Base-by-base conservation (phyloP, 768 basidiomycete species). In the Naematelia encephala region DNA sequence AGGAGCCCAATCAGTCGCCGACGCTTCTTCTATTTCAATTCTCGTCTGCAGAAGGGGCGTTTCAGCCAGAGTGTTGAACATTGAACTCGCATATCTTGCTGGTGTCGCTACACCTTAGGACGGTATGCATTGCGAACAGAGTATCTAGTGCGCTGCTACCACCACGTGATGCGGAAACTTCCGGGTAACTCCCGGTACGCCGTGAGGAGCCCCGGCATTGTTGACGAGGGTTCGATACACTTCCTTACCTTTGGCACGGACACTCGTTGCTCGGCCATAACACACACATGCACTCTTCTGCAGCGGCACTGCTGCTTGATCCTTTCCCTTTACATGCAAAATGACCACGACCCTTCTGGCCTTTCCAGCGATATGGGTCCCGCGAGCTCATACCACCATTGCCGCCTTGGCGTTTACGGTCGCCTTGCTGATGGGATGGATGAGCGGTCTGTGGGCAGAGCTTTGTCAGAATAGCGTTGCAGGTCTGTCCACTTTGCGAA, bases 381-480 rank as follows among this genome's bases (percentile, higher is more conserved):
- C 84, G 27, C 80, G 81, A 5, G 77, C 79, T 3, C 90, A 92
- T 65, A 89, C 89, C 0, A 73, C 78, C 50, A 80, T 91, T 56
- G 85, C 87, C 0, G 80, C 81, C 51, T 66, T 80, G 3, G 89
- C 90, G 0, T 92, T 92, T 71, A 27, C 77, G 23, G 71, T 79
- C 3, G 87, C 90, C 1, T 80, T 94, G 26, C 56, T 80, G 22
- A 66, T 90, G 28, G 90, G 85, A 0, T 84, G 82, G 63, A 69
- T 80, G 0, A 54, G 64, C 46, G 80, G 88, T n/a, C 88, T 91
- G 73, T 92, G 87, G 80, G 82, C 83, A 64, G 87, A 87, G 71
- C 85, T 94, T 26, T 89, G 91, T 34, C 89, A 88, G 80, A 94
- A 94, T 70, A 84, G 81, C 13, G 82, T 92, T 1, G 70, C 75